Conservation (phyloP, 345 rosid species). For the Gossypium mustelinum region DNA sequence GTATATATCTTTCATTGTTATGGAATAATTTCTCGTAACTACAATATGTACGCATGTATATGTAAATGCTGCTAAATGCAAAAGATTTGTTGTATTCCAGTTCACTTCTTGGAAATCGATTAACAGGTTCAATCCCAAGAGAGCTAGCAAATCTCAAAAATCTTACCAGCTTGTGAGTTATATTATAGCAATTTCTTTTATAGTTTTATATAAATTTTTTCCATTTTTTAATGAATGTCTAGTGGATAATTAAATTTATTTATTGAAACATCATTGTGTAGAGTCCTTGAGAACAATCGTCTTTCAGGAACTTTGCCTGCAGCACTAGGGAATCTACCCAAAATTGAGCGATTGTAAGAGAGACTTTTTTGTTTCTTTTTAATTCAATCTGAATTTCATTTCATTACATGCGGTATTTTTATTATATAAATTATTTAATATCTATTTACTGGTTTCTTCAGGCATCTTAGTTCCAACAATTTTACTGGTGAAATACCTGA, state of each 20-base stretch:
- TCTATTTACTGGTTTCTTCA: too few species aligned
- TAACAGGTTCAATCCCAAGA: not conserved
- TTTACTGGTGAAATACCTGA: too few species aligned
- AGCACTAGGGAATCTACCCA: not conserved
- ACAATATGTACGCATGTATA: not conserved
- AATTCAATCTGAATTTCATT: not conserved
- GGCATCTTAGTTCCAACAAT: too few species aligned
- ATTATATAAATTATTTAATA: too few species aligned
- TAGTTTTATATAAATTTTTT: too few species aligned
- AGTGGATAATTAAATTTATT: not conserved
- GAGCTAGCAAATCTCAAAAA: not conserved
- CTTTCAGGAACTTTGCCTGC: not conserved
- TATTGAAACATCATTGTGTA: not conserved
- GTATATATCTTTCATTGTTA: not conserved
- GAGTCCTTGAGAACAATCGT: not conserved
- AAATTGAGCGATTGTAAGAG: not conserved
- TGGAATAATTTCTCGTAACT: too few species aligned
- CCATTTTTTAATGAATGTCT: too few species aligned
- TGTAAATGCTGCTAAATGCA: not conserved
- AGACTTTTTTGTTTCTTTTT: not conserved
- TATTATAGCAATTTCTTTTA: not conserved
- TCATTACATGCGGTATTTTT: too few species aligned
- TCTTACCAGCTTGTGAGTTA: not conserved
- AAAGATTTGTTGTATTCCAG: not conserved
- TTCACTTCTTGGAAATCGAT: not conserved